phyloP scores from a whole-genome alignment of 176 grass and related monocot genomes.

The Oryza coarctata region DNA sequence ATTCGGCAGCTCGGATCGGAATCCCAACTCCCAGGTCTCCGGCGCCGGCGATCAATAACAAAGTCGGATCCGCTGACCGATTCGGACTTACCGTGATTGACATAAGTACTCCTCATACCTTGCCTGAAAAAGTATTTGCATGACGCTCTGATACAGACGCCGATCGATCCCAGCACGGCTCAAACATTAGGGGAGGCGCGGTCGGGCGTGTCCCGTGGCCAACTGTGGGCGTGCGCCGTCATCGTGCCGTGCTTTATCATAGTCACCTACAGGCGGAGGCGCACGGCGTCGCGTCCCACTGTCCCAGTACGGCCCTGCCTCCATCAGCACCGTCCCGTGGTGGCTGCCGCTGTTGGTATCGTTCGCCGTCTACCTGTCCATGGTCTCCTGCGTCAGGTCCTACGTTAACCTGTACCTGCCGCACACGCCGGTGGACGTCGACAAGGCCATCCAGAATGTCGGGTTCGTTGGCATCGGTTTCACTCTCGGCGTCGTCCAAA shows the following conservation, averaged over 20 bases:
- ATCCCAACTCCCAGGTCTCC: too few species aligned
- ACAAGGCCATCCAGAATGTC: not conserved
- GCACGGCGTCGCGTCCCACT: not conserved
- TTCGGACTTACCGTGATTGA: too few species aligned
- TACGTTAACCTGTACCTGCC: slow-evolving; percentile 4
- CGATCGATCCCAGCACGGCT: not conserved
- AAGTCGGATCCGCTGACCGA: too few species aligned
- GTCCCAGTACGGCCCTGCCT: not conserved
- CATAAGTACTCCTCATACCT: too few species aligned
- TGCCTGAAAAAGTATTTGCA: too few species aligned
- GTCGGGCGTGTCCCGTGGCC: not conserved
- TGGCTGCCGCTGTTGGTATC: slow-evolving; percentile 8
- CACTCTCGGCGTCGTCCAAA: not conserved
- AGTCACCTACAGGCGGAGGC: not conserved
- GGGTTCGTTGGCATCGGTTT: not conserved
- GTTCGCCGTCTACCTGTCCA: not conserved
- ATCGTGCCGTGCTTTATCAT: not conserved
- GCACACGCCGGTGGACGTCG: not conserved
- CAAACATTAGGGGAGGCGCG: not conserved
- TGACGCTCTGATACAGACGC: too few species aligned
- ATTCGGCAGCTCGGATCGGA: too few species aligned
- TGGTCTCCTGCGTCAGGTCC: not conserved
- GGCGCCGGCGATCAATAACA: too few species aligned
- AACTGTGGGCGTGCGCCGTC: not conserved
- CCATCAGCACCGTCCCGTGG: slow-evolving; percentile 7